These are phyloP conservation scores for Warburgia ugandensis DNA, from an alignment of 164 flowering plant species.

Conservation along the genomic window DNA sequence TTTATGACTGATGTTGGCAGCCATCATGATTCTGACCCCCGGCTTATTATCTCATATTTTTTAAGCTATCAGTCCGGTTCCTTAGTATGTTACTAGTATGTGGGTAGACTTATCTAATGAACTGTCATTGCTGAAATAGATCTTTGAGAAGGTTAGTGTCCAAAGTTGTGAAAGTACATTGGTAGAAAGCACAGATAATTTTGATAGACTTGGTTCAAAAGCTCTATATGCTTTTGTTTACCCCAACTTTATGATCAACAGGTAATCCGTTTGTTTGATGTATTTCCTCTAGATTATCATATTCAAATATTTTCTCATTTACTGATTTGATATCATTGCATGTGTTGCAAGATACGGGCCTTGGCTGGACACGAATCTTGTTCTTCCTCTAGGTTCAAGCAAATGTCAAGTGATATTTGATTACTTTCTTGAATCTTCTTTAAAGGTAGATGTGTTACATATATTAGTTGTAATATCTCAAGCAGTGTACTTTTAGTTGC, in stretches of 20 bases:
- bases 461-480: neutral
- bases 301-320: neutral
- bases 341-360: conserved; percentile 70
- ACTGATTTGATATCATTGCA: neutral
- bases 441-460: conserved; percentile 34
- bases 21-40: too few relatives aligned
- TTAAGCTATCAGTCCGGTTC: too few relatives aligned
- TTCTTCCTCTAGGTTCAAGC: conserved; percentile 68
- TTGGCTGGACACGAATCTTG: conserved; percentile 97
- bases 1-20: too few relatives aligned
- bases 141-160: conserved; percentile 76
- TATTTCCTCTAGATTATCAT: neutral
- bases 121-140: conserved; percentile 26
- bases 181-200: conserved; percentile 24
- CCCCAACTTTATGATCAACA: conserved; percentile 93
- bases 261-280: conserved; percentile 26
- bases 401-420: conserved; percentile 86
- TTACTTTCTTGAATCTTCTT: conserved; percentile 62
- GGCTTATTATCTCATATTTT: too few relatives aligned
- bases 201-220: conserved; percentile 68
- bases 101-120: too few relatives aligned
- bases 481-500: too few relatives aligned
- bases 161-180: conserved; percentile 59
- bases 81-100: too few relatives aligned
- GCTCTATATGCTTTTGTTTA: conserved; percentile 86